Conservation (phyloP, 352 stramenopile species). For the Globisporangium takayamanum region DNA sequence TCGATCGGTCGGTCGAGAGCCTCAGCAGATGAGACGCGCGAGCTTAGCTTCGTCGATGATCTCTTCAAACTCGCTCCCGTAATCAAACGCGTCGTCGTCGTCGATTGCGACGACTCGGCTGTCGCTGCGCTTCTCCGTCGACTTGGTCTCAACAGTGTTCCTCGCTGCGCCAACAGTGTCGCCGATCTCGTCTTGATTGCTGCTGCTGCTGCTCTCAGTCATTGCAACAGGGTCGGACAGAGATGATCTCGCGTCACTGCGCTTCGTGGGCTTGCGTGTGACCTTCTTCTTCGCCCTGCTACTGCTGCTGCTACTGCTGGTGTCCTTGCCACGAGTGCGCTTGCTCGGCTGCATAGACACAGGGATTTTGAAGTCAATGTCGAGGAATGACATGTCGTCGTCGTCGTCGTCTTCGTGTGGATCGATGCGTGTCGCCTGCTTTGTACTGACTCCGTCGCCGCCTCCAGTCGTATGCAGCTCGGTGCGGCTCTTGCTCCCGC, state of each 20-base stretch:
- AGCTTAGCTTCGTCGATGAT: conserved; percentile 66
- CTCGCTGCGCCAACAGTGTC: conserved; percentile 2
- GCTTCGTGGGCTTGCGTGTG: not conserved
- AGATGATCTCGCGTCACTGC: not conserved
- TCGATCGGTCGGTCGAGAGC: too few species aligned
- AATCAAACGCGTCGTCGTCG: conserved; percentile 49
- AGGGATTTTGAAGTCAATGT: conserved; percentile 41
- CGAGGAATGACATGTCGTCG: conserved; percentile 38
- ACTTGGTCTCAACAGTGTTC: too few species aligned
- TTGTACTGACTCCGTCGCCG: not conserved
- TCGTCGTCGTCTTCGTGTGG: conserved; percentile 17
- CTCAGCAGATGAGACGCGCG: conserved; percentile 39
- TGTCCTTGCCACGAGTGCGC: not conserved
- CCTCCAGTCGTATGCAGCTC: conserved; percentile 1
- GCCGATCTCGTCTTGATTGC: conserved; percentile 10
- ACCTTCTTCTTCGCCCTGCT: not conserved
- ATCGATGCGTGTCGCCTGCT: not conserved
- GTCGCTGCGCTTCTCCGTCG: too few species aligned
- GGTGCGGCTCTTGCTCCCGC: conserved; percentile 5
- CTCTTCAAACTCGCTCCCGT: conserved; percentile 80
- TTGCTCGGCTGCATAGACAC: conserved; percentile 22
- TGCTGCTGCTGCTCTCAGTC: not conserved
- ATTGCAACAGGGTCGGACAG: not conserved
- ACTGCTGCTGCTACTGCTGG: not conserved
- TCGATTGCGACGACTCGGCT: conserved; percentile 7